Percentiles rank a stretch among this genome's conserved stretches.
These are phyloP conservation scores for Colletotrichum zoysiae DNA, from an alignment of 2,329 filamentous ascomycete species.

Conservation along the genomic window DNA sequence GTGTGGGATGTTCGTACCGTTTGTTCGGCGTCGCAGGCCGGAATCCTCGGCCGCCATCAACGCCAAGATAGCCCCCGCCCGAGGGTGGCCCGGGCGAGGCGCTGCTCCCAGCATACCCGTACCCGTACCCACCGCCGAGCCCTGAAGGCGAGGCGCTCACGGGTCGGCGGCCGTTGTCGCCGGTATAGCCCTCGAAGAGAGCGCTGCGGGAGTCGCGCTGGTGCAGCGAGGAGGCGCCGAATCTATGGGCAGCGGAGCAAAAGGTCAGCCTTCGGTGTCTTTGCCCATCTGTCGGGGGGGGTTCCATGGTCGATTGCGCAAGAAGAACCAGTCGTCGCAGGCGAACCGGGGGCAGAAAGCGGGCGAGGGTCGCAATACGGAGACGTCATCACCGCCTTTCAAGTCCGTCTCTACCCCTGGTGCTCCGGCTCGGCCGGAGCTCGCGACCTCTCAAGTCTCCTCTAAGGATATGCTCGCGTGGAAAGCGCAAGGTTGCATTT, in stretches of 20 bases:
- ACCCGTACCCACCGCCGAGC: slow-evolving; percentile 65
- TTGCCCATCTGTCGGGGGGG: neutral
- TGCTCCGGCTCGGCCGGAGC: neutral
- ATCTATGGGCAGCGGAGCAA: slow-evolving; percentile 59
- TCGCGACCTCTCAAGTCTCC: no score
- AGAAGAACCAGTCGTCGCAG: neutral
- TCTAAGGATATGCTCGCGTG: neutral
- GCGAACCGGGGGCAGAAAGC: neutral
- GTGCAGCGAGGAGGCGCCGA: slow-evolving; percentile 76
- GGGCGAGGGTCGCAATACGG: neutral
- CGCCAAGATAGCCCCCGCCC: slow-evolving; percentile 47
- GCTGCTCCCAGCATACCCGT: slow-evolving; percentile 50
- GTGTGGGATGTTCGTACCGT: slow-evolving; percentile 59
- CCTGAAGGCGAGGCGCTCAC: slow-evolving; percentile 61
- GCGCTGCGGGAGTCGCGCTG: slow-evolving; percentile 80
- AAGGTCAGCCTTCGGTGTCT: neutral
- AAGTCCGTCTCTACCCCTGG: neutral
- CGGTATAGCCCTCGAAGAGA: slow-evolving; percentile 80
- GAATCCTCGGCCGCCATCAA: slow-evolving; percentile 58
- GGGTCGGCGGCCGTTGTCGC: slow-evolving; percentile 57
- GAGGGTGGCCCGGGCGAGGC: slow-evolving; percentile 28
- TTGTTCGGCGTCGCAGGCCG: slow-evolving; percentile 79
- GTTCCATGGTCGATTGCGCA: neutral
- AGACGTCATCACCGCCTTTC: neutral
- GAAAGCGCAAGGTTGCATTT: neutral